Conservation (phyloP, 805 yeast species). For the Candida suzukii region DNA sequence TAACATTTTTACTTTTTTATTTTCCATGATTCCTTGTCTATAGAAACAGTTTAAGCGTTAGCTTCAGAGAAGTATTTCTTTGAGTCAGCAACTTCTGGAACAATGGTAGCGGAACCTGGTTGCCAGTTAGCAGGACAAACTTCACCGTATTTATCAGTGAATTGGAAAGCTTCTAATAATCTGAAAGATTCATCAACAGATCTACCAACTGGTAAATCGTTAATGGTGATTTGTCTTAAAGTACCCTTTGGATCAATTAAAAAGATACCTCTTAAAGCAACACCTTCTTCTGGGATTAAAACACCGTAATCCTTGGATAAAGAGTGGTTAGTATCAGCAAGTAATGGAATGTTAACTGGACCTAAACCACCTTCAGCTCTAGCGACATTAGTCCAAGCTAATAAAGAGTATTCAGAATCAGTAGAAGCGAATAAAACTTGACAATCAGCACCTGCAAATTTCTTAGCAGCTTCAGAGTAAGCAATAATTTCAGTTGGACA, state of each 20-base stretch:
- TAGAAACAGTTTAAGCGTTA: conserved; percentile 17
- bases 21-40: not conserved
- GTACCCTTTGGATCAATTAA: conserved; percentile 93
- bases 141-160: conserved; percentile 98
- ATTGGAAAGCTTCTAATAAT: conserved; percentile 98
- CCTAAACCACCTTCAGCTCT: conserved; percentile 99
- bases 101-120: conserved; percentile 89
- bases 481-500: conserved; percentile 99
- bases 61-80: conserved; percentile 72
- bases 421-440: conserved; percentile 95
- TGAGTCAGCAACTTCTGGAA: conserved; percentile 71
- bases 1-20: too few relatives aligned
- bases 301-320: conserved; percentile 97
- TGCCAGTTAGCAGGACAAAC: conserved; percentile 99
- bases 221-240: conserved; percentile 95
- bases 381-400: conserved; percentile 97
- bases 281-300: conserved; percentile 90
- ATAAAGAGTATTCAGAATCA: conserved; percentile 94
- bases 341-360: conserved; percentile 84
- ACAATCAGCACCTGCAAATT: conserved; percentile 80
- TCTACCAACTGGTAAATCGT: conserved; percentile 99
- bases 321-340: conserved; percentile 96
- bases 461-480: conserved; percentile 90
- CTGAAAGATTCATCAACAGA: conserved; percentile 96
- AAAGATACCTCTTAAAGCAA: conserved; percentile 97